Evolutionary conservation across 2,329 filamentous ascomycete genomes (phyloP), one percentile per base, ranked within the genome.

Genomic region (Penicillium sp.): DNA sequence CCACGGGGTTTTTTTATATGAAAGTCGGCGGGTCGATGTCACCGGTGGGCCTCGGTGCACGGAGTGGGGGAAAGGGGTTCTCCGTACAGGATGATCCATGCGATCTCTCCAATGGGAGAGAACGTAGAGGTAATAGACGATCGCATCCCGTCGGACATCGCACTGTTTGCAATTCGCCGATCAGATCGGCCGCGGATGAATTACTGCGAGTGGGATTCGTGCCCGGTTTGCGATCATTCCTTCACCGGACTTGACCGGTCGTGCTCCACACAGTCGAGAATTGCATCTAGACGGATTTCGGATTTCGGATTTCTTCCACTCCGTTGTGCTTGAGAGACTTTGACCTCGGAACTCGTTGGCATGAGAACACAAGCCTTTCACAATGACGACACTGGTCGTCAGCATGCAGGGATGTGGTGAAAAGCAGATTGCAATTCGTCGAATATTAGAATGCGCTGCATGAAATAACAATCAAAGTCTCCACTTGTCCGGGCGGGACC

Each of bases 81-180:
- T n/a, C n/a, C 18, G 9, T 22, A 5, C 18, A 5, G n/a, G 35
- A 45, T 36, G 27, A 41, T 38, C 39, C 18, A 22, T 30, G 35
- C 11, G 5, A 10, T 3, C 6, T 16, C 17, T 17, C 45, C 42
- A 48, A 48, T 48, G 17, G 25, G 37, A 12, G 6, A 9, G 6
- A 12, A 14, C 5, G 27, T 27, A 31, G 39, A 40, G 30, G 42
- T 45, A 33, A 39, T 25, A 14, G 9, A 28, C 32, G 32, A 38
- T 46, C 22, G 17, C 18, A 22, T 12, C 16, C 8, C 33, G 34
- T 37, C 39, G 39, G 45, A 35, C 34, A 42, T 42, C 27, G 41
- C 7, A 15, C 30, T 30, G 25, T 35, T 47, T 44, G 14, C 30
- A 42, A 41, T 29, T 17, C 23, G 15, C 6, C 25, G 10, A n/a